Evolutionary conservation across 2,329 filamentous ascomycete species (phyloP).

Genomic region (Nothomitra cinnamomea): DNA sequence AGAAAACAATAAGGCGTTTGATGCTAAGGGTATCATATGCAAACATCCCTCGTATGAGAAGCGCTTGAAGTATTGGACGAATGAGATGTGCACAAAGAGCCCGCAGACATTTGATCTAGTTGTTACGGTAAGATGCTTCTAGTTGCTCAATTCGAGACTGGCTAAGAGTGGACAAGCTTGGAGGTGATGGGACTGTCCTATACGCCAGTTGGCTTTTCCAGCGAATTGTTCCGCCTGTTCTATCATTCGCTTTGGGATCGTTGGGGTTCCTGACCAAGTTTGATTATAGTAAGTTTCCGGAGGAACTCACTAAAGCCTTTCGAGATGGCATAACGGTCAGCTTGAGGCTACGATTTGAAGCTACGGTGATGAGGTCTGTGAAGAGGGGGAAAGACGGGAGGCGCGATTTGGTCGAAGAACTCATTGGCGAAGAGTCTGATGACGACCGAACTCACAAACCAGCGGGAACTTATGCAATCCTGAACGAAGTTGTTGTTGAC

Average conservation of each 20-base stretch:
- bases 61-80: constrained; percentile 69
- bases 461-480: constrained; percentile 70
- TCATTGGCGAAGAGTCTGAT: constrained; percentile 72
- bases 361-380: constrained; percentile 71
- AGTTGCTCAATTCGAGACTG: background rate
- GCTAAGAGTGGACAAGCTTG: constrained; percentile 32
- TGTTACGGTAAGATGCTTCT: constrained; percentile 41
- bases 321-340: constrained; percentile 75
- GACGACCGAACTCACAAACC: constrained; percentile 74
- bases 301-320: constrained; percentile 56
- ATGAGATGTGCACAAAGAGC: constrained; percentile 55
- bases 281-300: constrained; percentile 60
- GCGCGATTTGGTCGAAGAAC: constrained; percentile 70
- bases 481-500: constrained; percentile 96
- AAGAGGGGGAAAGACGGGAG: constrained; percentile 22
- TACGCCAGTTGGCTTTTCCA: constrained; percentile 97
- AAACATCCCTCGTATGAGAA: constrained; percentile 37
- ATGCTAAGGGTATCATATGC: constrained; percentile 48
- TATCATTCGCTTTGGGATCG: constrained; percentile 82
- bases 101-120: constrained; percentile 90
- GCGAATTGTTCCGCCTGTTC: constrained; percentile 77
- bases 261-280: constrained; percentile 94
- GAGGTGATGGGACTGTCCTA: constrained; percentile 90
- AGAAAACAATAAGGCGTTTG: constrained; percentile 53
- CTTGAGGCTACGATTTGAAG: constrained; percentile 76